A percentile compares a stretch with the other conserved stretches of the same genome.
Conservation (phyloP, 2,329 filamentous ascomycete genomes). For the Diaporthe amygdali region DNA sequence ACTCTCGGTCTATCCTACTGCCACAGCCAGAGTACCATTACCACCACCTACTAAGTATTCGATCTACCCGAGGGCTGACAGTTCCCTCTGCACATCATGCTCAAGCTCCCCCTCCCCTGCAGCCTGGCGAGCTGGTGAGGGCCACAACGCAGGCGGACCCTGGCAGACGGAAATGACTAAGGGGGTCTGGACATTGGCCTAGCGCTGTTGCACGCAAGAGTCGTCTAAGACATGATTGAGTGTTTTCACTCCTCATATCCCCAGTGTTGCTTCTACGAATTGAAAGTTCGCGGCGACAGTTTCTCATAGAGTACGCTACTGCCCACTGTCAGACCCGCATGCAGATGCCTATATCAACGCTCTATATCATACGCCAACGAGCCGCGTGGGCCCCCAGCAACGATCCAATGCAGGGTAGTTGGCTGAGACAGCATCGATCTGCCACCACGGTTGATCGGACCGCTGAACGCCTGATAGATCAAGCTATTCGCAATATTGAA, state of each 20-base stretch:
- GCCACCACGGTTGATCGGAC: neutral
- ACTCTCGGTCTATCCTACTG: neutral
- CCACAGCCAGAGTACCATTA: neutral
- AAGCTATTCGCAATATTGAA: conserved; percentile 1
- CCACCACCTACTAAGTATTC: neutral
- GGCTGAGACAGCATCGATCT: conserved; percentile 1
- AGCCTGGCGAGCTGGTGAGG: neutral
- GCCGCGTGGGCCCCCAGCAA: neutral
- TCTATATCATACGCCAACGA: conserved; percentile 10
- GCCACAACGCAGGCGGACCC: neutral
- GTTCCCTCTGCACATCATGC: conserved; percentile 6
- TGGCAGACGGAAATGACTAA: conserved; percentile 5
- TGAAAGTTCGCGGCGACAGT: neutral
- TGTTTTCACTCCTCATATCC: neutral
- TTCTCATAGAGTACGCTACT: conserved; percentile 10
- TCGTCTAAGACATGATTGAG: neutral
- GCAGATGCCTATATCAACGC: neutral
- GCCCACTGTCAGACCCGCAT: neutral
- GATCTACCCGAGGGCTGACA: neutral
- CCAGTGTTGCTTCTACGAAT: neutral
- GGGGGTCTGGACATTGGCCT: neutral
- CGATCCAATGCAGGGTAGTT: neutral
- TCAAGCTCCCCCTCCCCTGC: neutral
- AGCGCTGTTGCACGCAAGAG: neutral
- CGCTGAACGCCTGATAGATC: neutral